Evolutionary conservation across 768 basidiomycete species (phyloP), one percentile per base, ranked within the genome.

Genomic region (Russula ochroleuca): DNA sequence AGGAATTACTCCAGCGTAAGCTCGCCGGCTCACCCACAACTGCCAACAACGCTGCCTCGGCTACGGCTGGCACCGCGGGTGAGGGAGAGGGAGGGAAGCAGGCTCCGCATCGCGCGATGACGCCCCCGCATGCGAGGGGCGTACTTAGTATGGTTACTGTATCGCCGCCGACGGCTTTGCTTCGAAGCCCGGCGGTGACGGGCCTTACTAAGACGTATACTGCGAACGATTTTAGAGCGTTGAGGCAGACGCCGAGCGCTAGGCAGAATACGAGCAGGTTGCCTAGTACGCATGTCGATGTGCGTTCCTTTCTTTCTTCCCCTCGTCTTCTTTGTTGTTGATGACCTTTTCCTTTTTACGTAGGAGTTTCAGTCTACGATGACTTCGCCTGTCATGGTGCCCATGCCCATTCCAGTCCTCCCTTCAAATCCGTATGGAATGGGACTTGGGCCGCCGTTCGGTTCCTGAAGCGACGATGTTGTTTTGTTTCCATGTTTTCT

Each of bases 211-310:
- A 92, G 75, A 92, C 82, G 64, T 94, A 94, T 67, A 73, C 72
- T 23, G 87, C 83, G 71, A 92, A 94, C 68, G 91, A 93, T 72
- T 94, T 94, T 69, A 80, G 92, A 58, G 83, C 88, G 70, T 76
- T 91, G 67, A 78, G 91, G 54, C 85, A 86, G 72, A 75, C 78
- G 47, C 81, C 88, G 37, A 81, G 83, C 11, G 82, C 86, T 67
- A 82, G 88, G 69, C 82, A 90, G 72, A 94, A 93, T 70, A 93
- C 90, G 60, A 93, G 91, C 74, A 79, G 92, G 69, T 78, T 93
- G 50, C 92, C 92, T 11, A 93, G 92, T 74, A 86, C 85, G 78
- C 92, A 94, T 74, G 91, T 86, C 59, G 84, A 86, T 71, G 84
- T 86, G 75, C 73, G 84, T 80, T 23, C 17, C 9, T 1, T 11